Conservation (phyloP, 352 stramenopile species). For the Phytophthora fragariae region DNA sequence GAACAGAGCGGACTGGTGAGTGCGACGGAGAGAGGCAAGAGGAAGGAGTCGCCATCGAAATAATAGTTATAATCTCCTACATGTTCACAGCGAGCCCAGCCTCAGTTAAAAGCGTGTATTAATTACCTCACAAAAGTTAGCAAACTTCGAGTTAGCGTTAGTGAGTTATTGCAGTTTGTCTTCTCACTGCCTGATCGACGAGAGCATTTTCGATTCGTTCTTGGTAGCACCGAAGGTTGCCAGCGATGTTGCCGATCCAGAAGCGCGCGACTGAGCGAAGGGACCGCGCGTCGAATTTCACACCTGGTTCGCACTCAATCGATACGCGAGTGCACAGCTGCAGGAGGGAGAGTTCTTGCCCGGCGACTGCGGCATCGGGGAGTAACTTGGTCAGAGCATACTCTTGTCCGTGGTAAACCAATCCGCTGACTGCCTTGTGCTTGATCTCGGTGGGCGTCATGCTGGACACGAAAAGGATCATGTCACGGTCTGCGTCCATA, state of each 20-base stretch:
- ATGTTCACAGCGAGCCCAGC: too few species aligned
- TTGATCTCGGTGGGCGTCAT: slow-evolving; percentile 23
- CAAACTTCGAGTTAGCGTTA: background rate
- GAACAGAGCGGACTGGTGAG: too few species aligned
- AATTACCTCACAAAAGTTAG: background rate
- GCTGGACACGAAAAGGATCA: slow-evolving; percentile 19
- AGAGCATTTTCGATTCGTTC: slow-evolving; percentile 56
- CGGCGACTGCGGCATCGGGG: slow-evolving; percentile 9
- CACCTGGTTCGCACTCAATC: slow-evolving; percentile 40
- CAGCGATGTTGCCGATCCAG: slow-evolving; percentile 39
- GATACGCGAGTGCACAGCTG: slow-evolving; percentile 55
- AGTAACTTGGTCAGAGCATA: slow-evolving; percentile 47
- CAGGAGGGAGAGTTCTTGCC: slow-evolving; percentile 43
- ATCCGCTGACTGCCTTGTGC: slow-evolving; percentile 16
- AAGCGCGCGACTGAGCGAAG: slow-evolving; percentile 47
- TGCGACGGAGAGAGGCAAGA: too few species aligned
- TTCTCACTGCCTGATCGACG: slow-evolving; percentile 18
- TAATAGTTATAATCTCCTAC: too few species aligned
- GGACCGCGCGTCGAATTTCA: slow-evolving; percentile 23
- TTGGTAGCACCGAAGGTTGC: slow-evolving; percentile 39
- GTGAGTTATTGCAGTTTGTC: background rate
- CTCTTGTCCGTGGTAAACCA: slow-evolving; percentile 12
- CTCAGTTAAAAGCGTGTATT: background rate
- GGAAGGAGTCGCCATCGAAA: too few species aligned
- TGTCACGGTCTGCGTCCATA: slow-evolving; percentile 19